Base-by-base conservation (phyloP, 345 rosid genomes). In the Melaleuca alternifolia region DNA sequence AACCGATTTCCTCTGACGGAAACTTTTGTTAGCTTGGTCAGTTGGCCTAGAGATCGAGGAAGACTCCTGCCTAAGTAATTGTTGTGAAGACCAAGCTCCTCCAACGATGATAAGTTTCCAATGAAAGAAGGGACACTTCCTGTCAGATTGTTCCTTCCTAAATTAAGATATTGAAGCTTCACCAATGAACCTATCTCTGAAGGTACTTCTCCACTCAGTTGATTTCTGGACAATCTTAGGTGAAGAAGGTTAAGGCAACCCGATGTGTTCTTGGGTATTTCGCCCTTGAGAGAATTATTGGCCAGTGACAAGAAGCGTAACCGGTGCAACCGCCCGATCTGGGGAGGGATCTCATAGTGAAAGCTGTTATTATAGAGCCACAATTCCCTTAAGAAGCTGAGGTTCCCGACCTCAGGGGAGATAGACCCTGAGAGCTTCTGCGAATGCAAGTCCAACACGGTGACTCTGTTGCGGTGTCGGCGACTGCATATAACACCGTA, bases 91-190 rank as follows among this genome's bases (percentile, higher is more conserved):
- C 3, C 3, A 1, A 87, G 11, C 1, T 0, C 0, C 20, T 87
- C 48, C 7, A 89, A 84, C 13, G 85, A 89, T 5, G 94, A 84
- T 3, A 89, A 48, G 54, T 89, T 91, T 6, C 94, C 90, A 21
- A 89, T 21, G 26, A 83, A 84, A n/a, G 85, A 46, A 46, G 91
- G 90, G 46, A 92, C 51, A 5, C 71, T 75, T 79, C 91, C 93
- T 3, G 33, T 85, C 16, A 93, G 61, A 65, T 88, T 83, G 65
- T 87, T 92, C 21, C 3, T 1, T 53, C 2, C 6, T 20, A 85
- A 11, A 28, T 0, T 0, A 23, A 90, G 44, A 2, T 2, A 0
- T 1, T 2, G 16, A 14, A 91, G 90, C n/a, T 89, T 88, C 4
- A 6, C 1, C 77, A 92, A 15, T 8, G 84, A 85, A 10, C 84